Conservation (phyloP, 805 yeast genomes). For the Millerago galiae region DNA sequence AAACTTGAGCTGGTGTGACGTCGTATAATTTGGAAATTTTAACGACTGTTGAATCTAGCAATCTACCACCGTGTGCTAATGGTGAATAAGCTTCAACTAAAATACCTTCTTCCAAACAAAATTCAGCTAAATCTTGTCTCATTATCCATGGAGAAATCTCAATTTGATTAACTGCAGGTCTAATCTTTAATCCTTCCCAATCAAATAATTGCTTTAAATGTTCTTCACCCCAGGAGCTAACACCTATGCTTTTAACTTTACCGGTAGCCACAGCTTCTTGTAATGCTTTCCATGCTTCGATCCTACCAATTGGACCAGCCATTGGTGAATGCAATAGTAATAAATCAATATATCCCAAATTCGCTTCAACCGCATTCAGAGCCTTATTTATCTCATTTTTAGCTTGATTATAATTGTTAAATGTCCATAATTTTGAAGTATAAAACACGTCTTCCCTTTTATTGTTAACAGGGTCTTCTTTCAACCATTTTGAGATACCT, state of each 20-base stretch:
- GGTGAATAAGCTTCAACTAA: constrained; percentile 59
- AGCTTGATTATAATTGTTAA: constrained; percentile 39
- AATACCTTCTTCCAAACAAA: constrained; percentile 39
- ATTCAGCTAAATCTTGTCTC: constrained; percentile 36
- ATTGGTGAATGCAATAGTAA: constrained; percentile 63
- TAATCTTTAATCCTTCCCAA: constrained; percentile 48
- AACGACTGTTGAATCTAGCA: constrained; percentile 38
- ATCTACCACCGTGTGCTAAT: constrained; percentile 46
- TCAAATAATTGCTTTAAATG: constrained; percentile 60
- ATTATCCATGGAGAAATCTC: constrained; percentile 47
- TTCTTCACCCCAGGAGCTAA: constrained; percentile 60
- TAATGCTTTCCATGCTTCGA: constrained; percentile 67
- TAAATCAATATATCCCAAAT: constrained; percentile 64
- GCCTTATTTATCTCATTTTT: constrained; percentile 52
- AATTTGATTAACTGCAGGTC: constrained; percentile 75
- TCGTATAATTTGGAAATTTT: constrained; percentile 36
- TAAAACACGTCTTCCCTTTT: constrained; percentile 50
- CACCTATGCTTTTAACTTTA: constrained; percentile 63
- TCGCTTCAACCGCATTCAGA: constrained; percentile 40
- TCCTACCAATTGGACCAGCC: constrained; percentile 43
- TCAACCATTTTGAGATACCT: constrained; percentile 49
- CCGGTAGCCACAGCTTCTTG: constrained; percentile 66
- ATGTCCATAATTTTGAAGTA: constrained; percentile 72
- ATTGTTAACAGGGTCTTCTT: constrained; percentile 35
- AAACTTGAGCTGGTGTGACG: constrained; percentile 42